Conservation (phyloP, 2,329 filamentous ascomycete species). For the Ramichloridium luteum region DNA sequence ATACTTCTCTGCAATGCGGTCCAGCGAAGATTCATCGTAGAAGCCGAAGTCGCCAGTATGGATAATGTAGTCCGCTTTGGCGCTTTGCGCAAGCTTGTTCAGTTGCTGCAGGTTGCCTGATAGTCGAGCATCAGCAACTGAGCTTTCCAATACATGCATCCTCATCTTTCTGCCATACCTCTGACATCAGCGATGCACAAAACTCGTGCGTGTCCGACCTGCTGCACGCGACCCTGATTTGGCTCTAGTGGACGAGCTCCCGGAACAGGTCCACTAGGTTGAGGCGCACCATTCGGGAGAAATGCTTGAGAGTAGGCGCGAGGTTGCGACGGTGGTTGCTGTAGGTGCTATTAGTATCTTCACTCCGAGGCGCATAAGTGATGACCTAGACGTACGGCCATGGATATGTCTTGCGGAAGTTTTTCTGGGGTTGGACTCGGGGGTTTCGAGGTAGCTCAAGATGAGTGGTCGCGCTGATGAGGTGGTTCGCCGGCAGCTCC, state of each 20-base stretch:
- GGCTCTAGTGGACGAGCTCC: constrained; percentile 36
- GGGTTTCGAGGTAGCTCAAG: background rate
- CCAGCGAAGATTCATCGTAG: constrained; percentile 90
- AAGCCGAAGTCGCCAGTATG: constrained; percentile 99
- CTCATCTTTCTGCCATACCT: constrained; percentile 32
- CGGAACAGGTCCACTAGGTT: constrained; percentile 25
- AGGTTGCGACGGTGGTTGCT: constrained; percentile 40
- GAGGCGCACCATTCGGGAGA: constrained; percentile 33
- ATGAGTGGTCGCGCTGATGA: no score
- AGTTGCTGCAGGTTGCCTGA: constrained; percentile 86
- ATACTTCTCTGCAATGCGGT: constrained; percentile 96
- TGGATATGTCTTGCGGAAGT: no score
- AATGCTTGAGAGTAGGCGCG: constrained; percentile 38
- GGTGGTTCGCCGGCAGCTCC: no score
- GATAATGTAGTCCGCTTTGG: constrained; percentile 92
- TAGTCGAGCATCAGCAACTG: no score
- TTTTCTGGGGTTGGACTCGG: background rate
- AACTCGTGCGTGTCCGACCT: constrained; percentile 36
- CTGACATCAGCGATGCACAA: constrained; percentile 42
- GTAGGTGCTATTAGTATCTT: no score
- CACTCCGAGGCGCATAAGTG: no score
- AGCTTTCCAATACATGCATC: no score
- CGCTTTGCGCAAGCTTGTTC: constrained; percentile 91
- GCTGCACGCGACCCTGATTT: constrained; percentile 41
- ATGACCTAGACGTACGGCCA: background rate